A percentile compares a stretch with the other conserved stretches of the same genome.
Conservation (phyloP, 441 rosid genomes). For the Isatis lusitanica region DNA sequence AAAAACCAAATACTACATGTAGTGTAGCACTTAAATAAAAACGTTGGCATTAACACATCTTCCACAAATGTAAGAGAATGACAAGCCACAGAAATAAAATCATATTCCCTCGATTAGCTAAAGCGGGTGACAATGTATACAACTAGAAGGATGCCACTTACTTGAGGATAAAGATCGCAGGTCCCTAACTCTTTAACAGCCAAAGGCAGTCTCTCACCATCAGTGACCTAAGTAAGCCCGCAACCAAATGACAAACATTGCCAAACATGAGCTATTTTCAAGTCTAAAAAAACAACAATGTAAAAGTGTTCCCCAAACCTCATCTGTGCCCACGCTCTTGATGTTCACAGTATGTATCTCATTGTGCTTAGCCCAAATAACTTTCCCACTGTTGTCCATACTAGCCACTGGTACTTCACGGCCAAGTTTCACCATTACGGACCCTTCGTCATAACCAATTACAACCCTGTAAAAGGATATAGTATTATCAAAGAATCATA, state of each 20-base stretch:
- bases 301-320: constrained; percentile 48
- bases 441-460: constrained; percentile 98
- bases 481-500: neutral
- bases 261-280: constrained; percentile 14
- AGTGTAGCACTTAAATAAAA: neutral
- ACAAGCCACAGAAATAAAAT: constrained; percentile 16
- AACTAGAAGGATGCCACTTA: constrained; percentile 44
- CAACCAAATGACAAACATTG: constrained; percentile 23
- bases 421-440: constrained; percentile 96
- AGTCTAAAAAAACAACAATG: constrained; percentile 10
- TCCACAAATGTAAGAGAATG: constrained; percentile 1
- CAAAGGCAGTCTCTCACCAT: constrained; percentile 96
- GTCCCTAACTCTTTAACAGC: constrained; percentile 98
- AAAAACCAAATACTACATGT: constrained; percentile 4
- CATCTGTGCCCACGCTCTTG: constrained; percentile 95
- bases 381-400: constrained; percentile 98
- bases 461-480: constrained; percentile 59
- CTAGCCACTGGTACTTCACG: constrained; percentile 98
- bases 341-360: constrained; percentile 98
- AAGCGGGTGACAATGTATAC: neutral
- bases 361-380: constrained; percentile 99
- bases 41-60: neutral
- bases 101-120: neutral
- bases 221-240: constrained; percentile 62
- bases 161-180: constrained; percentile 99